Base-by-base conservation (phyloP, 1,139 yeast species). In the Meyerozyma athensensis region DNA sequence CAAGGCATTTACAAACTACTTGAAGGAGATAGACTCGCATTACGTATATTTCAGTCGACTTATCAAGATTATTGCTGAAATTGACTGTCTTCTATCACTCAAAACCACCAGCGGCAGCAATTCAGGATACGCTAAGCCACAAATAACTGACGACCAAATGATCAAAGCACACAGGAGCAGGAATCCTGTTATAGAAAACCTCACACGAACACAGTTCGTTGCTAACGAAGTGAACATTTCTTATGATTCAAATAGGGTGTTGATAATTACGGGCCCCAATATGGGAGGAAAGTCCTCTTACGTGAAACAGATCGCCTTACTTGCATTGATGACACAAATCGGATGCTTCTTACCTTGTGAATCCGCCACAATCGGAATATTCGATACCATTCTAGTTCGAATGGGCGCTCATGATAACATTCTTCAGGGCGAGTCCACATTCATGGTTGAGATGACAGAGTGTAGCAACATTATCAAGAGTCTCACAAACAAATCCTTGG, bases 201-300 rank as follows among this genome's bases (percentile, higher is more conserved):
- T 72, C 28, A 49, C 71, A 2, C 63, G 62, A 30, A 39, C 48
- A 3, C 20, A 57, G 5, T 86, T 81, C 54, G 86, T 90, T 5
- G 73, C 96, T 2, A 92, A 90, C 52, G 79, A 81, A 46, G 73
- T 84, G 7, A 41, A 56, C 3, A 72, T 86, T 63, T 49, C 65
- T 3, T 55, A 60, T 10, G 58, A 64, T 35, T 56, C 63, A 1
- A 65, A 73, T 16, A 61, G 85, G 26, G 74, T 80, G 1, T 60
- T 84, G 44, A 70, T 86, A 7, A 72, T 85, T 19, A 81, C 89
- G 0, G 86, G 86, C 0, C 86, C 89, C 0, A 81, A 81, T 45
- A 81, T 81, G 89, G 89, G 89, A 5, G 89, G 89, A 3, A 81
- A 81, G 50, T 77, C 84, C n/a, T 77, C 84, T 0, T 77, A 76